Base-by-base conservation (phyloP, 495 filamentous ascomycete genomes). In the Penicillium salamii region DNA sequence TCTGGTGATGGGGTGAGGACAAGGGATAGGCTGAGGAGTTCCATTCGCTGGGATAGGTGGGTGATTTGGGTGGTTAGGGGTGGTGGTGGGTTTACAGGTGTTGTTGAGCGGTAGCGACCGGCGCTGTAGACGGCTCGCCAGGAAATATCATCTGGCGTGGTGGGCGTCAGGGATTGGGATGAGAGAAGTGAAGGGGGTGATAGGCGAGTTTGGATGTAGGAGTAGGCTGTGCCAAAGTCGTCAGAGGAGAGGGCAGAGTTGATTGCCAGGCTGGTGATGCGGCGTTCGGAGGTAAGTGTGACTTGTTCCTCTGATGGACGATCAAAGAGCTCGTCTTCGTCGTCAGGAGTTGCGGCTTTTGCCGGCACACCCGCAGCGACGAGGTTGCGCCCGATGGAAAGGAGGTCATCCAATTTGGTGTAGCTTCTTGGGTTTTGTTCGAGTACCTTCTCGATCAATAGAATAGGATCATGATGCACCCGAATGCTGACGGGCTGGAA, bases 191-290 rank as follows among this genome's bases (percentile, higher is more conserved):
- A 62, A 31, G 64, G 55, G 7, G 74, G 74, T 14, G 75, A 70
- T 15, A 83, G 71, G 2, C 80, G 76, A 21, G 75, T 96, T 50
- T 95, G 81, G 28, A 96, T 87, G 69, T 93, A 96, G 11, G 90
- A 95, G 69, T 97, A 97, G 18, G 95, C 95, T 1, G 95, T 97
- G 54, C 95, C 92, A 55, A 97, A 97, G 60, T 98, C 93, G 57
- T 93, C 82, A 62, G 91, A 89, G 5, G 76, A 71, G 1, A 97
- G 79, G 23, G 92, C 90, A 5, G 91, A 85, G 56, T 92, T 85
- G 35, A 97, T 86, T 57, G 92, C 91, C 81, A 96, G 89, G 42
- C 86, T 86, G 24, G 83, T 87, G 42, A 98, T 85, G 42, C 90
- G 82, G 23, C 81, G 78, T 60, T 88, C 82, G 7, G 70, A 68